Evolutionary conservation across 1,139 yeast genomes (phyloP).

Genomic region (Zygosaccharomyces sapae): DNA sequence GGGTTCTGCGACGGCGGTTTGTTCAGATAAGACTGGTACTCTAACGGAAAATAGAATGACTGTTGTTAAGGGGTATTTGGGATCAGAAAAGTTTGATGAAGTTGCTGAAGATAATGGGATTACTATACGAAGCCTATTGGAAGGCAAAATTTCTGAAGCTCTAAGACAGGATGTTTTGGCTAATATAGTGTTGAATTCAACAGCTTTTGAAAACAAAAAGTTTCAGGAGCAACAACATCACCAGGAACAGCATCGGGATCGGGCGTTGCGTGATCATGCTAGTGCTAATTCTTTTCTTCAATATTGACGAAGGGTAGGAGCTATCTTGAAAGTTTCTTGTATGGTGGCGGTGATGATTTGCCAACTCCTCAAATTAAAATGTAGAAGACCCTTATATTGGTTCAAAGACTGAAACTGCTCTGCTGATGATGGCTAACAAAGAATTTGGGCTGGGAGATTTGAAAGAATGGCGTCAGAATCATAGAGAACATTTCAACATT

Average conservation of each 20-base stretch:
- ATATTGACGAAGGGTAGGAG: slow-evolving; percentile 7
- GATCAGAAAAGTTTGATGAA: slow-evolving; percentile 40
- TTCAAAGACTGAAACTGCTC: slow-evolving; percentile 90
- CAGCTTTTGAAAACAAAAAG: slow-evolving; percentile 74
- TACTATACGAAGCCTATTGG: slow-evolving; percentile 37
- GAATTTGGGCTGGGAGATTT: slow-evolving; percentile 45
- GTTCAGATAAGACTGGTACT: slow-evolving; percentile 97
- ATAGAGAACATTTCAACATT: slow-evolving; percentile 29
- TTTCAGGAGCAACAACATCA: slow-evolving; percentile 31
- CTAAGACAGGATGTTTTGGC: slow-evolving; percentile 45
- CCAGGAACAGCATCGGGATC: slow-evolving; percentile 14
- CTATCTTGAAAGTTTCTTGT: slow-evolving; percentile 2
- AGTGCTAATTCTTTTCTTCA: slow-evolving; percentile 34
- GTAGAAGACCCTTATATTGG: slow-evolving; percentile 68
- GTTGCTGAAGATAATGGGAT: slow-evolving; percentile 17
- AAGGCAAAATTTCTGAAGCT: slow-evolving; percentile 36
- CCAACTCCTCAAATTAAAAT: slow-evolving; percentile 12
- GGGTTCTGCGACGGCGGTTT: slow-evolving; percentile 97
- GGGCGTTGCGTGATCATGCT: slow-evolving; percentile 4
- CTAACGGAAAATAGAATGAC: slow-evolving; percentile 90
- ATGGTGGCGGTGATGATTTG: slow-evolving; percentile 16
- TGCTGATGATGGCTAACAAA: slow-evolving; percentile 62
- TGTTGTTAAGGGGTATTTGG: slow-evolving; percentile 71
- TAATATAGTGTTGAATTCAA: slow-evolving; percentile 73
- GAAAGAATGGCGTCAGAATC: slow-evolving; percentile 40